Percentiles rank a stretch among this genome's conserved stretches.
These are phyloP conservation scores for Pseudevernia furfuracea DNA, from an alignment of 495 filamentous ascomycete genomes.

Conservation along the genomic window DNA sequence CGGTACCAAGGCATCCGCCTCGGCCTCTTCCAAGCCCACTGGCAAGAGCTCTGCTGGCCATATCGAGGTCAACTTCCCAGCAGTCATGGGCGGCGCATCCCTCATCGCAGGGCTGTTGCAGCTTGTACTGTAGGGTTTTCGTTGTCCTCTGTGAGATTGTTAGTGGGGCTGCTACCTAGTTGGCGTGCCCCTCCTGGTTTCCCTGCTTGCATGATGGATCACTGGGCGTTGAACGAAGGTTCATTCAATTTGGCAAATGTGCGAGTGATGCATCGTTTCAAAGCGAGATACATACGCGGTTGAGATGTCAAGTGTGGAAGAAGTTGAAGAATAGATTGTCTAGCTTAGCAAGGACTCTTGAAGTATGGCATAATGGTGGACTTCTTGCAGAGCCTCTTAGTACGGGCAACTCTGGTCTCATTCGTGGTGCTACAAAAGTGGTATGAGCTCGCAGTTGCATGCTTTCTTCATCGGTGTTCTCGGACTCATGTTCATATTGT, in stretches of 20 bases:
- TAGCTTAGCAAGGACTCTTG: conserved; percentile 18
- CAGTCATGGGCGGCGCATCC: conserved; percentile 32
- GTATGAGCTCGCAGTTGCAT: conserved; percentile 10
- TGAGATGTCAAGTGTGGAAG: background rate
- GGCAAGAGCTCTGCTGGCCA: conserved; percentile 35
- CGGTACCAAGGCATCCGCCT: conserved; percentile 32
- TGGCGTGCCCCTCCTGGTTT: conserved; percentile 1
- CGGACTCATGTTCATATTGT: conserved; percentile 16
- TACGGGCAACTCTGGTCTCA: conserved; percentile 2
- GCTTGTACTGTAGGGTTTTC: conserved; percentile 35
- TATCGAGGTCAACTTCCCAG: conserved; percentile 37
- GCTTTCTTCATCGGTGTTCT: conserved; percentile 11
- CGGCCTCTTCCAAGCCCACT: conserved; percentile 30
- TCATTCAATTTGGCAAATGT: conserved; percentile 19
- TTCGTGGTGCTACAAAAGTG: conserved; percentile 13
- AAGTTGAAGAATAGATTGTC: conserved; percentile 18
- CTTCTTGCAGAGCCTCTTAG: conserved; percentile 7
- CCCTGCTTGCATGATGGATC: conserved; percentile 18
- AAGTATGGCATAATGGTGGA: conserved; percentile 15
- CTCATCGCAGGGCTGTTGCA: conserved; percentile 34
- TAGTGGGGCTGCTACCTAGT: background rate
- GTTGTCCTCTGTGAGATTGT: background rate
- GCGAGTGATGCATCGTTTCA: conserved; percentile 17
- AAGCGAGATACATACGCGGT: conserved; percentile 11
- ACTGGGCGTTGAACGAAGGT: conserved; percentile 19